These are phyloP conservation scores for Hordeum vulgare DNA, from an alignment of 176 grass and related monocot species.

Conservation along the genomic window DNA sequence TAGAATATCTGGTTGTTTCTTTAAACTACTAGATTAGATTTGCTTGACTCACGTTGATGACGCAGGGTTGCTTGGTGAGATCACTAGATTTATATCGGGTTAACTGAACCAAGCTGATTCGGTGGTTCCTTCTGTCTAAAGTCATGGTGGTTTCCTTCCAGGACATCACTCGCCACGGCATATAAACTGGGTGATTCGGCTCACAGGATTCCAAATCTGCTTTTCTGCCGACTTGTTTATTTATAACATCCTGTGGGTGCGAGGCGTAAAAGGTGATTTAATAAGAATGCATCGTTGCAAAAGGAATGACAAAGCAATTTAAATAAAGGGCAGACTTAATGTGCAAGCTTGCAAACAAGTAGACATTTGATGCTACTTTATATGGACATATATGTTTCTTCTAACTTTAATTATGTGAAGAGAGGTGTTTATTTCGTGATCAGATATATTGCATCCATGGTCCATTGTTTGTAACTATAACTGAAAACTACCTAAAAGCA, in stretches of 20 bases:
- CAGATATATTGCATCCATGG: not conserved
- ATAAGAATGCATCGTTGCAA: not conserved
- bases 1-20: too few species aligned
- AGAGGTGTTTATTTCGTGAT: not conserved
- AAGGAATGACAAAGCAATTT: not conserved
- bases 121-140: constrained; percentile 5
- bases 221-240: not conserved
- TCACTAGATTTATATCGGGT: not conserved
- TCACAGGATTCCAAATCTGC: not conserved
- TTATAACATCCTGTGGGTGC: not conserved
- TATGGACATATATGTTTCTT: not conserved
- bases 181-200: not conserved
- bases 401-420: not conserved
- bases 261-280: not conserved
- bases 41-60: too few species aligned
- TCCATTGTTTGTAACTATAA: not conserved
- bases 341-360: not conserved
- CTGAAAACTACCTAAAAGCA: not conserved
- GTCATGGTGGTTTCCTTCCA: constrained; percentile 1
- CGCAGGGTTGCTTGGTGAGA: not conserved
- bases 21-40: too few species aligned
- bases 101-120: not conserved
- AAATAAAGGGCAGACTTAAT: not conserved
- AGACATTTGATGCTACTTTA: not conserved
- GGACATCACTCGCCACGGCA: not conserved